Percentiles rank a stretch among this genome's conserved stretches.
phyloP scores from a whole-genome alignment of 1,139 yeast species.

The Zygosaccharomyces sapae region DNA sequence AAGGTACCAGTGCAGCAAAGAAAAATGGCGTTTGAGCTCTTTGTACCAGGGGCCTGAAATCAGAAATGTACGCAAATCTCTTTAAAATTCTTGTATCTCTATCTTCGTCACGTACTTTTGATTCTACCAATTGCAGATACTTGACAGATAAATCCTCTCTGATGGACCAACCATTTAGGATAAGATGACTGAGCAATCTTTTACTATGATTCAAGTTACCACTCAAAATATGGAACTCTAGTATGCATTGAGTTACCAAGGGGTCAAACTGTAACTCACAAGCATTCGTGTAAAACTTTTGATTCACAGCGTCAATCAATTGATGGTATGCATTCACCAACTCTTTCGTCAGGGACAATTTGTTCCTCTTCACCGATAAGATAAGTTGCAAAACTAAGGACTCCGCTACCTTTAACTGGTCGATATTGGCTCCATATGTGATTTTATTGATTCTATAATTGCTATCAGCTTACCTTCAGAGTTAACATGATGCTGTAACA shows the following conservation, averaged over 20 bases:
- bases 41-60: conserved; percentile 21
- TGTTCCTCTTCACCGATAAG: conserved; percentile 11
- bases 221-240: conserved; percentile 13
- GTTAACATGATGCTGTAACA: conserved; percentile 19
- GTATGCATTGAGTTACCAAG: conserved; percentile 11
- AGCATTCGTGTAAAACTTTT: conserved; percentile 14
- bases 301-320: conserved; percentile 12
- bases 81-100: conserved; percentile 6
- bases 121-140: conserved; percentile 18
- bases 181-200: conserved; percentile 12
- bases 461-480: conserved; percentile 14
- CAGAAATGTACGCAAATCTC: conserved; percentile 20
- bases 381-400: conserved; percentile 15
- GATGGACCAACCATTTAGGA: conserved; percentile 16
- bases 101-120: conserved; percentile 5
- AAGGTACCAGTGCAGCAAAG: conserved; percentile 19
- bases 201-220: conserved; percentile 18
- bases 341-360: conserved; percentile 4
- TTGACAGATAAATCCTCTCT: conserved; percentile 11
- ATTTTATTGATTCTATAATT: conserved; percentile 15
- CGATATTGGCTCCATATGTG: conserved; percentile 15
- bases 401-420: conserved; percentile 18
- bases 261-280: conserved; percentile 17
- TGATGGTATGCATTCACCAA: conserved; percentile 8
- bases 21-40: conserved; percentile 14